A percentile compares a stretch with the other conserved stretches of the same genome.
These are phyloP conservation scores for Multifurca ochricompacta DNA, from an alignment of 768 basidiomycete species.

Conservation along the genomic window DNA sequence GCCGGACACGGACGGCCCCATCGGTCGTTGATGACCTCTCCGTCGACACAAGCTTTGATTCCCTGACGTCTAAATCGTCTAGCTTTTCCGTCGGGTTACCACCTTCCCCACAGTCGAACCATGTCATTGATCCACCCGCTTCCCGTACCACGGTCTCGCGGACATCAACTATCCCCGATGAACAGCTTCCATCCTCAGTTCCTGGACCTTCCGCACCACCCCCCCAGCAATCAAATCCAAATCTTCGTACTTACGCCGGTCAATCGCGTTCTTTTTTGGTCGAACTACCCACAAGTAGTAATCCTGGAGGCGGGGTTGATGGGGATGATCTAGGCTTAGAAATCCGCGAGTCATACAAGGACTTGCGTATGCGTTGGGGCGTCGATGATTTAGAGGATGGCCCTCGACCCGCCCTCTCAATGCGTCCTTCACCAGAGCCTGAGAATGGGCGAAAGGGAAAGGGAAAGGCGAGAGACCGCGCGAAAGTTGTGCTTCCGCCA, in stretches of 20 bases:
- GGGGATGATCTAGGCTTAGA: slow-evolving; percentile 37
- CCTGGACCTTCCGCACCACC: slow-evolving; percentile 13
- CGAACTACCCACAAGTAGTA: slow-evolving; percentile 35
- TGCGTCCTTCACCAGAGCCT: slow-evolving; percentile 19
- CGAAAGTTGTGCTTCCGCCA: slow-evolving; percentile 32
- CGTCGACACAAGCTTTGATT: slow-evolving; percentile 27
- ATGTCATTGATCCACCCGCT: slow-evolving; percentile 19
- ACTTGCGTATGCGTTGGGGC: slow-evolving; percentile 71
- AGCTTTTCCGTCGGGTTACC: slow-evolving; percentile 20
- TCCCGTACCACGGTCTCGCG: background rate
- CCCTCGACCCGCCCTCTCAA: slow-evolving; percentile 31
- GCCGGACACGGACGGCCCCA: slow-evolving; percentile 57
- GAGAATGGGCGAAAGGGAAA: slow-evolving; percentile 33
- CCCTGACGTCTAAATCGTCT: slow-evolving; percentile 20
- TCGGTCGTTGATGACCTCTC: slow-evolving; percentile 24
- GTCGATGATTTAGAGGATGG: slow-evolving; percentile 77
- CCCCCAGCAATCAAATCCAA: slow-evolving; percentile 31
- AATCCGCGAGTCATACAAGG: slow-evolving; percentile 65
- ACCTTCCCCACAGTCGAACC: slow-evolving; percentile 18
- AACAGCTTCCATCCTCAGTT: slow-evolving; percentile 13
- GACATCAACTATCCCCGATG: slow-evolving; percentile 21
- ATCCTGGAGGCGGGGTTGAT: slow-evolving; percentile 25
- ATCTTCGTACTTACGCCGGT: slow-evolving; percentile 65
- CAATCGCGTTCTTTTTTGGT: slow-evolving; percentile 76
- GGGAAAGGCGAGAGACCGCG: slow-evolving; percentile 27